Evolutionary conservation across 148 eudicot genomes (phyloP), one percentile per base, ranked within the genome.

Genomic region (Talinum fruticosum): DNA sequence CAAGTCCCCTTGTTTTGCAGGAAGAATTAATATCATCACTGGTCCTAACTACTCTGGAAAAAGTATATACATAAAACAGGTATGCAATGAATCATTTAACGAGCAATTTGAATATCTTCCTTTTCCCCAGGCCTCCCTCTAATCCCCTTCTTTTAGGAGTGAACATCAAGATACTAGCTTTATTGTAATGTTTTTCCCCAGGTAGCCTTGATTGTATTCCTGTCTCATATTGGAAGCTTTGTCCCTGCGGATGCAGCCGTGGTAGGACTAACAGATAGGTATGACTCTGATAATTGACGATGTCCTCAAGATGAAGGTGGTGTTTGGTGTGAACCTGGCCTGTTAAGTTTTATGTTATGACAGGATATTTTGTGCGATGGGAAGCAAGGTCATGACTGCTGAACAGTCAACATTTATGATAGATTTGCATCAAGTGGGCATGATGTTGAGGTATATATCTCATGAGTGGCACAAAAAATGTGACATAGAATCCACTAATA

Each of bases 11-110:
- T 69, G 37, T 83, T 34, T 84, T 78, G 76, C 97, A 96, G 99
- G 99, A 86, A 91, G 90, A 86, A 87, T 91, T 79, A 83, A 84
- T 82, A 91, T 96, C 86, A 96, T 96, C 76, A 91, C 93, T 23
- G 99, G 99, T 38, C 99, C 99, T 41, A 96, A 96, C 82, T 96
- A 90, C 86, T 96, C 99, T 78, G 99, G 99, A 77, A 96, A 96
- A 85, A 96, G 98, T 82, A 91, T 96, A 82, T 96, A 93, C 66
- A 81, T 96, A 81, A 96, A 96, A 87, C 99, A 96, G 98, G 99
- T 93, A 33, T 64, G 82, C 77, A 68, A 62, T 59, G 44, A 72
- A 23, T 61, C 57, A 62, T 66, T 26, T 37, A 57, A 23, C 38
- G 57, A 38, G 6, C 23, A 26, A 66, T 72, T 47, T 64, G 37